phyloP scores from a whole-genome alignment of 805 yeast species.

The Monosporozyma yasuniensis region DNA sequence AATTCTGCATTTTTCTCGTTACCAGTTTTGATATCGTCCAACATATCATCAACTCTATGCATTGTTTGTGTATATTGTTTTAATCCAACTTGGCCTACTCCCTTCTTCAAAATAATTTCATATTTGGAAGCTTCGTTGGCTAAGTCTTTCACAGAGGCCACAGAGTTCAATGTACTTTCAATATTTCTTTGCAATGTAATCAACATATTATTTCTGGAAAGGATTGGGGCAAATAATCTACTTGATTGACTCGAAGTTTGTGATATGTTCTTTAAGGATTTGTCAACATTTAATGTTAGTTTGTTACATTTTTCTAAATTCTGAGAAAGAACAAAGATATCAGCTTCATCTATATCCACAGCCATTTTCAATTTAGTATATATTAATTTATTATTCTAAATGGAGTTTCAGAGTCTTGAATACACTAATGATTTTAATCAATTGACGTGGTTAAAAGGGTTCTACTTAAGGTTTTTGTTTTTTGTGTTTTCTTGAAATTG shows the following conservation, averaged over 20 bases:
- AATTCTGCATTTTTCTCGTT: constrained; percentile 36
- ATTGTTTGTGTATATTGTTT: constrained; percentile 34
- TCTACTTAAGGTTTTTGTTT: not conserved
- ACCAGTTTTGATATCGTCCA: constrained; percentile 34
- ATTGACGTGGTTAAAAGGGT: not conserved
- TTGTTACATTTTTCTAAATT: constrained; percentile 51
- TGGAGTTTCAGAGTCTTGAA: too few relatives aligned
- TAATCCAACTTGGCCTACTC: constrained; percentile 27
- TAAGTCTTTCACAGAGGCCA: constrained; percentile 42
- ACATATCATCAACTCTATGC: constrained; percentile 38
- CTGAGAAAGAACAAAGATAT: constrained; percentile 72
- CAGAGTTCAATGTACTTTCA: constrained; percentile 42
- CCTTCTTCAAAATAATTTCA: constrained; percentile 30
- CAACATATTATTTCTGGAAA: constrained; percentile 50
- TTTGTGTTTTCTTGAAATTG: not conserved
- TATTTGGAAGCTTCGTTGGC: constrained; percentile 38
- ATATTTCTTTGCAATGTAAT: constrained; percentile 49
- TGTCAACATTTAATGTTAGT: constrained; percentile 46
- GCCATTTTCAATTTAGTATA: not conserved
- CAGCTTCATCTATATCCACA: constrained; percentile 69
- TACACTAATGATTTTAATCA: constrained; percentile 4
- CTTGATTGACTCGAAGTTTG: constrained; percentile 25
- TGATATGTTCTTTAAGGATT: constrained; percentile 43
- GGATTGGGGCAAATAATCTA: constrained; percentile 58
- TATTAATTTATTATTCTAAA: not conserved